Conservation (phyloP, 768 basidiomycete genomes). For the Panaeolus cyanescens region DNA sequence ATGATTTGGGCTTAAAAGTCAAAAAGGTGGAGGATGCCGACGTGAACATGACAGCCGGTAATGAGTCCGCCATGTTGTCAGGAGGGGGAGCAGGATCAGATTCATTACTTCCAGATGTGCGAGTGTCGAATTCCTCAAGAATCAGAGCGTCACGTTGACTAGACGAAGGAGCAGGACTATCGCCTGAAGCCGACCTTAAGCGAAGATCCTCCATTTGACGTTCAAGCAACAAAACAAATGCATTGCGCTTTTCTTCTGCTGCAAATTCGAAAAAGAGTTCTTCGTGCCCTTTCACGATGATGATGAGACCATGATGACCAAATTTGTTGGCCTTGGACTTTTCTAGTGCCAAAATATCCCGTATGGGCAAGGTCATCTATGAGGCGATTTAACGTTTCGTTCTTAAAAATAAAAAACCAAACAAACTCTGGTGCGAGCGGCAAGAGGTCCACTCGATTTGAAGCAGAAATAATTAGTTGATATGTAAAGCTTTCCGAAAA, state of each 20-base stretch:
- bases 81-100: conserved; percentile 46
- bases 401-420: neutral
- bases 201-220: conserved; percentile 78
- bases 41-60: conserved; percentile 95
- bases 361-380: conserved; percentile 94
- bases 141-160: conserved; percentile 75
- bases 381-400: conserved; percentile 2
- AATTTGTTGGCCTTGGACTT: conserved; percentile 87
- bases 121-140: conserved; percentile 81
- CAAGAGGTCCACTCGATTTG: conserved; percentile 81
- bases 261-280: conserved; percentile 97
- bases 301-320: conserved; percentile 84
- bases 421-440: conserved; percentile 79
- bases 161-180: conserved; percentile 41
- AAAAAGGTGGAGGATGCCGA: conserved; percentile 95
- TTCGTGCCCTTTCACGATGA: conserved; percentile 95
- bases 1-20: conserved; percentile 89
- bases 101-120: conserved; percentile 36
- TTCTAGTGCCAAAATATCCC: conserved; percentile 84
- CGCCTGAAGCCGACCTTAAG: conserved; percentile 46
- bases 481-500: conserved; percentile 85
- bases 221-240: conserved; percentile 75
- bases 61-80: conserved; percentile 64
- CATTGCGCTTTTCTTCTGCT: conserved; percentile 76
- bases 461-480: conserved; percentile 96